Base-by-base conservation (phyloP, 1,284 basidiomycete species). In the Coniferiporia sulphurascens region DNA sequence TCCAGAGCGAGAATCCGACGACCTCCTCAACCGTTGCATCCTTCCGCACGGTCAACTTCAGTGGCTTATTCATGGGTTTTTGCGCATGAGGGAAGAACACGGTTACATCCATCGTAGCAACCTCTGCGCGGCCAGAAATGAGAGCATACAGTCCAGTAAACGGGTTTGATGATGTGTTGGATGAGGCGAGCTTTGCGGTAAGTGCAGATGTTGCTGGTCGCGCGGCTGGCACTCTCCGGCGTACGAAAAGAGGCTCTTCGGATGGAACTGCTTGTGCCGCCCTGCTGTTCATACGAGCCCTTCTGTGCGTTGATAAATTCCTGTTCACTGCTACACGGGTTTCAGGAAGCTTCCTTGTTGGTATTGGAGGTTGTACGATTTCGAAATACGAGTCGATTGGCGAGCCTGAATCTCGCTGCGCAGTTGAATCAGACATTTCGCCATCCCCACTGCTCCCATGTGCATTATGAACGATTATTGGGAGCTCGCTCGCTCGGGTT, bases 1-100 rank as follows among this genome's bases (percentile, higher is more conserved):
- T 89, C 84, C 86, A 98, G 45, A 99, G 70, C 0, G 91, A 89
- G 71, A 93, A 95, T 0, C 97, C 97, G 55, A 98, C 91, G 2
- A 97, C 91, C 70, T 99, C 96, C 71, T 99, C 97, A 15, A 98
- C 87, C 0, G 88, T 91, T 0, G 94, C 90, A 67, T 98, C 95
- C 65, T 87, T 87, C 58, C 93, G 78, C 5, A 98, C 90, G 59
- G 80, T 87, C 17, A 91, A 74, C 36, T 79, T 72, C 79, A 89
- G 82, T 22, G 77, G 69, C 52, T 81, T 79, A 1, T 81, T 82
- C 27, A 66, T 73, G 0, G 91, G 90, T 53, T 84, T 75, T 1
- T 74, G 75, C 3, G 91, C 89, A 68, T 89, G 87, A 0, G 96
- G 96, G 74, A 97, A 98, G 74, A 87, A 98, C 0, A 98, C 80